phyloP scores from a whole-genome alignment of 768 basidiomycete genomes.

The Suillus bovinus region DNA sequence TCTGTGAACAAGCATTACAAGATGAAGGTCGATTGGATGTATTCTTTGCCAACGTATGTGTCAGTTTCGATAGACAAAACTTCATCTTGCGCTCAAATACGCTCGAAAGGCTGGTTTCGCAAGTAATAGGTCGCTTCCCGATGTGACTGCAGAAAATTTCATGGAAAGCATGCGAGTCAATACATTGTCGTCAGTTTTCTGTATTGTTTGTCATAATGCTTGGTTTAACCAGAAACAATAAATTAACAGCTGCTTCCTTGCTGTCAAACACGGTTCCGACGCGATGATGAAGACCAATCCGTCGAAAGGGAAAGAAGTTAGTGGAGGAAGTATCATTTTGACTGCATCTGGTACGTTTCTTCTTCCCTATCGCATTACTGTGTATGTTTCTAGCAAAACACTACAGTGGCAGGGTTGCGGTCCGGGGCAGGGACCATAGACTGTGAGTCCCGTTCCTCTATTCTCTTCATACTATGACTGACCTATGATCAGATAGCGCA shows the following conservation, averaged over 20 bases:
- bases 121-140: slow-evolving; percentile 42
- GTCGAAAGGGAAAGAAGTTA: slow-evolving; percentile 64
- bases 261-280: slow-evolving; percentile 80
- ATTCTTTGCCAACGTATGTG: slow-evolving; percentile 89
- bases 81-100: background rate
- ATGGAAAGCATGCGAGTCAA: slow-evolving; percentile 82
- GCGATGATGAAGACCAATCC: slow-evolving; percentile 76
- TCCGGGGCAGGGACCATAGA: slow-evolving; percentile 82
- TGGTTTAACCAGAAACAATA: slow-evolving; percentile 8
- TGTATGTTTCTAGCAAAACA: slow-evolving; percentile 6
- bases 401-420: slow-evolving; percentile 74
- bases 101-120: slow-evolving; percentile 65
- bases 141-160: slow-evolving; percentile 64
- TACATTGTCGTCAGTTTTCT: slow-evolving; percentile 49
- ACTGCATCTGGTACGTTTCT: slow-evolving; percentile 72
- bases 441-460: slow-evolving; percentile 48
- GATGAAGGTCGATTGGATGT: slow-evolving; percentile 90
- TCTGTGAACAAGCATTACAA: slow-evolving; percentile 71
- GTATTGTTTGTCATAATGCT: slow-evolving; percentile 8
- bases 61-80: background rate
- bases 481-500: slow-evolving; percentile 67
- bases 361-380: background rate
- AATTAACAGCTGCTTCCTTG: slow-evolving; percentile 74
- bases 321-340: slow-evolving; percentile 83
- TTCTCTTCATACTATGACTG: slow-evolving; percentile 10